These are phyloP conservation scores for Fusarium sp. DNA, from an alignment of 2,329 filamentous ascomycete genomes.

Conservation along the genomic window DNA sequence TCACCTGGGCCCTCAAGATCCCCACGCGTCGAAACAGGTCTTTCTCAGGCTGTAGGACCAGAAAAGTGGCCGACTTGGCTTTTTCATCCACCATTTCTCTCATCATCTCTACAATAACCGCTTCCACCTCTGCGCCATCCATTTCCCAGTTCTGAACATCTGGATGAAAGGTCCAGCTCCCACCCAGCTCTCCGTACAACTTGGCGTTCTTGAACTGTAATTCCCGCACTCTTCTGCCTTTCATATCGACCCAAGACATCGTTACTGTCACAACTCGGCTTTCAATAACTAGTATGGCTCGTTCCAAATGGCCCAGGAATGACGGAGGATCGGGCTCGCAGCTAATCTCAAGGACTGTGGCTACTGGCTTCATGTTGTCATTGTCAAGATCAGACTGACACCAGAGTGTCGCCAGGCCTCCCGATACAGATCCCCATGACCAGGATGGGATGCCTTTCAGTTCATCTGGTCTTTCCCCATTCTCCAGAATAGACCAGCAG, in stretches of 20 bases:
- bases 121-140: not conserved
- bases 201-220: not conserved
- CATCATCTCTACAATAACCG: not conserved
- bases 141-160: not conserved
- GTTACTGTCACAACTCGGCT: not conserved
- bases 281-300: not conserved
- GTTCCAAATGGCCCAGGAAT: not conserved
- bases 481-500: not conserved
- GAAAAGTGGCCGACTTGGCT: not conserved
- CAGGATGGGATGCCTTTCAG: not conserved
- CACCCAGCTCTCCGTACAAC: not conserved
- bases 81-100: not conserved
- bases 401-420: not conserved
- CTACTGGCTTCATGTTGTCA: not conserved
- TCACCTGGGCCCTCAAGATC: not conserved
- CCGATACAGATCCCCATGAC: not conserved
- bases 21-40: not conserved
- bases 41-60: not conserved
- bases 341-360: not conserved
- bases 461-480: not conserved
- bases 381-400: not conserved
- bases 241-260: not conserved
- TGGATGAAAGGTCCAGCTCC: not conserved
- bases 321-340: not conserved
- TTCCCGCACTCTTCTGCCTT: not conserved